These are phyloP conservation scores for Fonsecaea multimorphosa DNA, from an alignment of 2,329 filamentous ascomycete species.

Conservation along the genomic window DNA sequence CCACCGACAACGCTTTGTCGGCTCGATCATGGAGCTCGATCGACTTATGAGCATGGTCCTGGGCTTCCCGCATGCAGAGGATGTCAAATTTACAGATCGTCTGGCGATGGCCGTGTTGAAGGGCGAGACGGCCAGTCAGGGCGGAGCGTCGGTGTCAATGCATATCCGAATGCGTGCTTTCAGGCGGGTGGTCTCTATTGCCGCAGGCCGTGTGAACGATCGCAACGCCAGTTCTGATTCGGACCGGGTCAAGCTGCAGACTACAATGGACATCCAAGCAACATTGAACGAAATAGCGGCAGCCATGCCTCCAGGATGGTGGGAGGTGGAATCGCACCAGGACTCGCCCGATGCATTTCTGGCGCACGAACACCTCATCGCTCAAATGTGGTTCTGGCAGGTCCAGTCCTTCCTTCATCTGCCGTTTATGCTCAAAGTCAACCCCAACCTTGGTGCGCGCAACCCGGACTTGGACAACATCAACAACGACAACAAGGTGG, in stretches of 20 bases:
- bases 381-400: slow-evolving; percentile 39
- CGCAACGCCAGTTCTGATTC: slow-evolving; percentile 29
- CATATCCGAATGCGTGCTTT: slow-evolving; percentile 37
- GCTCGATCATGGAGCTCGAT: slow-evolving; percentile 37
- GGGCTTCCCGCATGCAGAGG: slow-evolving; percentile 35
- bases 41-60: slow-evolving; percentile 36
- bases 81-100: slow-evolving; percentile 35
- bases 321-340: slow-evolving; percentile 30
- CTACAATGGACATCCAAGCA: slow-evolving; percentile 30
- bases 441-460: not conserved
- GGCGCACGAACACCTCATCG: slow-evolving; percentile 33
- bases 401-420: slow-evolving; percentile 38
- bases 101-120: slow-evolving; percentile 33
- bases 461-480: not conserved
- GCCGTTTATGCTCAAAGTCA: slow-evolving; percentile 34
- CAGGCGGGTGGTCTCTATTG: slow-evolving; percentile 32
- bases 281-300: slow-evolving; percentile 26
- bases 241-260: slow-evolving; percentile 17
- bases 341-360: slow-evolving; percentile 19
- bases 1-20: slow-evolving; percentile 35
- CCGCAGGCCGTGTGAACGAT: slow-evolving; percentile 35
- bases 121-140: slow-evolving; percentile 9
- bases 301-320: slow-evolving; percentile 36
- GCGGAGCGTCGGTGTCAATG: slow-evolving; percentile 8
- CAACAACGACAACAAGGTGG: not conserved